Evolutionary conservation across 164 flowering plant species (phyloP), one percentile per base, ranked within the genome.

Genomic region (Chimonanthus salicifolius): DNA sequence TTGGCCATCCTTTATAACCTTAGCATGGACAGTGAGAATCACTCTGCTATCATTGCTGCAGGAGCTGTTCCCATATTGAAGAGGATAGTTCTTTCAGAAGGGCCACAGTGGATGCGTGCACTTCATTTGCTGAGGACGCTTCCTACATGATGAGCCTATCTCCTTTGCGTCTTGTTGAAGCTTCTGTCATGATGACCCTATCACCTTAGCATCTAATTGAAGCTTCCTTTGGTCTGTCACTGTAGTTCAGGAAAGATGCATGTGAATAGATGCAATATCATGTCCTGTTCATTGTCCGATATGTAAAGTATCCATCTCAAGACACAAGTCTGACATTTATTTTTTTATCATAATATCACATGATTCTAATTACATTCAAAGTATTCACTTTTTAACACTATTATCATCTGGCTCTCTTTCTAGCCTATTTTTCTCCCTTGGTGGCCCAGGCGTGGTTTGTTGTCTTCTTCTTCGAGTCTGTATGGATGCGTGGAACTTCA

Each of bases 11-110:
- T 93, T 46, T 87, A 88, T 75, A 90, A 86, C 74, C 77, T 91
- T 54, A 89, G 93, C 81, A 90, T 89, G 94, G 90, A 93, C 64
- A 77, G 76, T 18, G 98, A 93, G 80, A 93, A 91, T 71, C 98
- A 91, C 80, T 48, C 87, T 0, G 88, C 86, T 6, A 90, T 93
- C 49, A 5, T 90, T 58, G 90, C 89, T 48, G 93, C 97, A 6
- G 96, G 94, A 46, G 90, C 94, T 48, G 85, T 88, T 47, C 93
- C 96, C 0, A 75, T 72, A 3, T 78, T 93, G 83, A 82, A 84
- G 74, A 85, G 87, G 73, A 82, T 88, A 70, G 85, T 91, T 49
- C 78, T 83, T 8, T 82, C 91, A 21, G 79, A 93, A 63, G 80
- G 84, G 33, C 85, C 90, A 46, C 89, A 91, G 13, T 93, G 94